These are phyloP conservation scores for Trichosporon sp. DNA, from an alignment of 1,284 basidiomycete species.

Conservation along the genomic window DNA sequence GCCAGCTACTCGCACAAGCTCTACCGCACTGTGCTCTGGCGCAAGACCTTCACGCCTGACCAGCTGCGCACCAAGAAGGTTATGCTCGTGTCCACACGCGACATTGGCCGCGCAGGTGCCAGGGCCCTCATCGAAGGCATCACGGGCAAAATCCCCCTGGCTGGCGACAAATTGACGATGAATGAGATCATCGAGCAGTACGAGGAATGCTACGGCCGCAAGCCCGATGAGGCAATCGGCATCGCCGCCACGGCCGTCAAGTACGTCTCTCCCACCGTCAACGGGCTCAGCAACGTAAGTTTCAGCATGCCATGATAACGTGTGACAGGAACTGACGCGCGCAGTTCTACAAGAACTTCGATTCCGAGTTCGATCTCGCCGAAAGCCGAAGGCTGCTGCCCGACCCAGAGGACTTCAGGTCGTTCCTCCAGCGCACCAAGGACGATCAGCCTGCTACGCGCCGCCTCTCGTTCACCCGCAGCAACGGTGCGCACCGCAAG, in stretches of 20 bases:
- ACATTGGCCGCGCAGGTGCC: slow-evolving; percentile 26
- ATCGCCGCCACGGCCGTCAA: slow-evolving; percentile 14
- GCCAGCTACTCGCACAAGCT: slow-evolving; percentile 18
- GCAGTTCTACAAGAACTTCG: slow-evolving; percentile 28
- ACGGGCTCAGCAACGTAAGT: slow-evolving; percentile 20
- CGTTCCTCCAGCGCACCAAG: slow-evolving; percentile 29
- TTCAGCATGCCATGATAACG: no score
- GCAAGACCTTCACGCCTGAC: slow-evolving; percentile 20
- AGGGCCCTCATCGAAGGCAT: slow-evolving; percentile 16
- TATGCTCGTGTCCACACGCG: slow-evolving; percentile 19
- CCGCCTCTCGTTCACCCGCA: neutral
- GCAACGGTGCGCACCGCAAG: neutral
- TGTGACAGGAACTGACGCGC: no score
- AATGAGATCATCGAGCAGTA: slow-evolving; percentile 22
- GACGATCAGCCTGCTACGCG: slow-evolving; percentile 6
- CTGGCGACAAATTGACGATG: slow-evolving; percentile 24
- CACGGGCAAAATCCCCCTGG: slow-evolving; percentile 16
- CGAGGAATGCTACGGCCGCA: slow-evolving; percentile 17
- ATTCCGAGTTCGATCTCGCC: slow-evolving; percentile 14
- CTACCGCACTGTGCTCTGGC: slow-evolving; percentile 26
- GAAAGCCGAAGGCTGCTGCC: slow-evolving; percentile 17
- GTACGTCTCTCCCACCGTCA: slow-evolving; percentile 6
- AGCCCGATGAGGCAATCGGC: slow-evolving; percentile 14
- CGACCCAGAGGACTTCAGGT: slow-evolving; percentile 22
- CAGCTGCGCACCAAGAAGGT: slow-evolving; percentile 11